A percentile compares a stretch with the other conserved stretches of the same genome.
Conservation (phyloP, 1,284 basidiomycete genomes). For the Salmacisia buchloeana region DNA sequence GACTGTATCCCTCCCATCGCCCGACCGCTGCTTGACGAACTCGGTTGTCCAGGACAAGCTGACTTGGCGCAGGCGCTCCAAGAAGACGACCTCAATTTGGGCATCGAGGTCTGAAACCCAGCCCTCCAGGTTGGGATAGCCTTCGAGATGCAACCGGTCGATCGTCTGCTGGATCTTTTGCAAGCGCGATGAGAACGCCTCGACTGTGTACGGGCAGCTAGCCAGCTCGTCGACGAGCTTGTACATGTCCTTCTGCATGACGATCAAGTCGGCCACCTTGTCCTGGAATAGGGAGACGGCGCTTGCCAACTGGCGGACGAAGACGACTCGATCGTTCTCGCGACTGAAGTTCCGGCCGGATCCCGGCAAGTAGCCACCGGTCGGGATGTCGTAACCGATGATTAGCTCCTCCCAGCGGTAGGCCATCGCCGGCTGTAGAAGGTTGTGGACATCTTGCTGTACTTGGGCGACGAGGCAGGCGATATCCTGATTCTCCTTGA, state of each 20-base stretch:
- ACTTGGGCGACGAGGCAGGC: conserved; percentile 63
- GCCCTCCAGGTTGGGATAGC: conserved; percentile 92
- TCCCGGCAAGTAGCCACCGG: conserved; percentile 52
- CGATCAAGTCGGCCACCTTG: conserved; percentile 88
- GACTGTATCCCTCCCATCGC: conserved; percentile 7
- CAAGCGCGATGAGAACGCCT: conserved; percentile 74
- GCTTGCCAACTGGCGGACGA: conserved; percentile 89
- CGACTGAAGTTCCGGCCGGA: conserved; percentile 52
- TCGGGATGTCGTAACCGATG: conserved; percentile 48
- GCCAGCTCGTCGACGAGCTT: conserved; percentile 77
- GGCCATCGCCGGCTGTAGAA: conserved; percentile 59
- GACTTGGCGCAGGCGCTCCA: conserved; percentile 71
- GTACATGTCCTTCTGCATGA: conserved; percentile 78
- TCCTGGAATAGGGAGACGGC: conserved; percentile 73
- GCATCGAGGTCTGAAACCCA: conserved; percentile 87
- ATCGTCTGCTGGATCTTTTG: conserved; percentile 81
- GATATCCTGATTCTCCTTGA: conserved; percentile 76
- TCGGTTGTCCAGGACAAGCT: conserved; percentile 81
- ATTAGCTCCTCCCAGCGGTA: conserved; percentile 91
- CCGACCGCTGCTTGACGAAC: conserved; percentile 55
- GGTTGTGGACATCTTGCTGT: conserved; percentile 33
- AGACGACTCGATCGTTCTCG: conserved; percentile 82
- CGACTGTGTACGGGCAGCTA: conserved; percentile 75
- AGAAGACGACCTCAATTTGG: conserved; percentile 74
- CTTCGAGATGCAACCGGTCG: conserved; percentile 88